phyloP scores from a whole-genome alignment of 306 rosid genomes.

The Ammopiptanthus mongolicus region DNA sequence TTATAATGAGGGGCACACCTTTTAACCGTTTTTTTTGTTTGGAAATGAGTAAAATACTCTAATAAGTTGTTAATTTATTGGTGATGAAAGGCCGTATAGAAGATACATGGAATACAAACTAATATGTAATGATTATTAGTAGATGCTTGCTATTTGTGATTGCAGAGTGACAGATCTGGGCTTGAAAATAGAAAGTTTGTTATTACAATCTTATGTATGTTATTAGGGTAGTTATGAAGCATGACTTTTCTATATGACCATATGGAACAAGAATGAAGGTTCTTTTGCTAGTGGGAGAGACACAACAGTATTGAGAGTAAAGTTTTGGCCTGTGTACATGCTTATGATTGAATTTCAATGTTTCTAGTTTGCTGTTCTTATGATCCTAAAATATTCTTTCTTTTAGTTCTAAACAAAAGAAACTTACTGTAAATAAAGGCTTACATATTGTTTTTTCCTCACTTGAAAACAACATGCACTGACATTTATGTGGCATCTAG shows the following conservation, averaged over 20 bases:
- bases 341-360: slow-evolving; percentile 6
- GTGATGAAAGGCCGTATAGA: background rate
- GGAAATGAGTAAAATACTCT: slow-evolving; percentile 1
- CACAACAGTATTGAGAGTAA: background rate
- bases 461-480: background rate
- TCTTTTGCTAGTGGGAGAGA: background rate
- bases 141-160: background rate
- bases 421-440: background rate
- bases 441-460: background rate
- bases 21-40: background rate
- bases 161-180: background rate
- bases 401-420: background rate
- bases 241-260: background rate
- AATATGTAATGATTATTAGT: background rate
- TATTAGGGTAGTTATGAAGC: background rate
- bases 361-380: background rate
- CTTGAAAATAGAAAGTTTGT: background rate
- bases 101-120: background rate
- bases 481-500: background rate
- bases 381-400: background rate
- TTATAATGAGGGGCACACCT: background rate
- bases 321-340: slow-evolving; percentile 4
- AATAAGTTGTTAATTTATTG: background rate
- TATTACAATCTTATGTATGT: background rate
- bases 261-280: background rate